Base-by-base conservation (phyloP, 2,329 filamentous ascomycete species). In the Teratosphaeria nubilosa region DNA sequence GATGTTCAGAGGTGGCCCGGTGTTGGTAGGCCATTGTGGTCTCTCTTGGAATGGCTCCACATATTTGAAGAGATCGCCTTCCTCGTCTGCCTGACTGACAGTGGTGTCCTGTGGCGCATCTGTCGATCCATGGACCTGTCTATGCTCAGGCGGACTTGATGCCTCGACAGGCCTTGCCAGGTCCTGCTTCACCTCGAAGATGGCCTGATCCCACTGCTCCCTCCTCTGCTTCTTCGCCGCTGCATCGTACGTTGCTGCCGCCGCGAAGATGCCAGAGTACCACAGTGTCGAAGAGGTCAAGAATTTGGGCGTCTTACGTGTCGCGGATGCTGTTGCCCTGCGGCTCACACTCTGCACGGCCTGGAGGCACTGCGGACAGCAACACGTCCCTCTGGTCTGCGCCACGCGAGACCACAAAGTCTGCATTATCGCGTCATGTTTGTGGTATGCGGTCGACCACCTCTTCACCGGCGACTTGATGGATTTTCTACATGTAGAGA, bases 241-340 rank as follows among this genome's bases (percentile, higher is more conserved):
- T 5, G 82, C 81, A 69, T 90, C 87, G 31, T 82, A 74, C 2
- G 86, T 75, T 11, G 85, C 80, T 1, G 85, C 86, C 1, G 83
- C 82, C 5, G 83, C 85, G 66, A 88, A 81, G 56, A 86, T 80
- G 34, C 84, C 82, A 27, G 86, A 86, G 67, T 88, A 89, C 69
- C 80, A 82, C 45, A 86, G 82, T 25, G 86, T 88, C 34, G 73
- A 74, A 2, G 68, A 86, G 78, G 60, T 85, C 62, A 73, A 58
- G 57, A 66, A 69, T 60, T 63, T 84, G 76, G 72, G 79, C 73
- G 48, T 76, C 63, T 78, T 79, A 56, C 80, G 78, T 65, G 76
- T 78, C 55, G 77, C 70, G 32, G 77, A 73, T 24, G 76, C 74
- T 48, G 78, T 79, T 51, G 81, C 79, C 56, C 78, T 79, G 58